Conservation (phyloP, 371 early-diverging fungal species). For the Apophysomyces trapeziformis region DNA sequence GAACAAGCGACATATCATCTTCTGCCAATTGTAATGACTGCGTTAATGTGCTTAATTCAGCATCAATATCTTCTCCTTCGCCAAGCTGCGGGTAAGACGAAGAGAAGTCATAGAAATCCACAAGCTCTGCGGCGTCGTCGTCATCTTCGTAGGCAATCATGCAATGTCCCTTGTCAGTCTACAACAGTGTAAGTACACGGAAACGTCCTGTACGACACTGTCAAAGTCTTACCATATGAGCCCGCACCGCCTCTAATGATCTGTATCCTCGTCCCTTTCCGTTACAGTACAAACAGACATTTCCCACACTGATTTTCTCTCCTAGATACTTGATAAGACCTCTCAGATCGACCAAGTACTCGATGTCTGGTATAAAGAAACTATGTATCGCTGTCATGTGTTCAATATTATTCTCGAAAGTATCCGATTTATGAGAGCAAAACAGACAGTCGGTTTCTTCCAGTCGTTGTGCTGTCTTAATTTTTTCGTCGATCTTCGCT, state of each 20-base stretch:
- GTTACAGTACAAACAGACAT: constrained; percentile 95
- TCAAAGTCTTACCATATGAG: constrained; percentile 80
- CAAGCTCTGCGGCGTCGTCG: constrained; percentile 86
- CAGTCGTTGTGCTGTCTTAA: constrained; percentile 65
- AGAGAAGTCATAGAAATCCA: constrained; percentile 91
- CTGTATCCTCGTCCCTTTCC: constrained; percentile 86
- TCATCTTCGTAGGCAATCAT: constrained; percentile 93
- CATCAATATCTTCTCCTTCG: constrained; percentile 60
- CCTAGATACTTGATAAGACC: constrained; percentile 91
- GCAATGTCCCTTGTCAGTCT: constrained; percentile 91
- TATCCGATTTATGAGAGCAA: constrained; percentile 68
- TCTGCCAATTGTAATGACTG: constrained; percentile 52
- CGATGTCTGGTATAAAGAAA: constrained; percentile 96
- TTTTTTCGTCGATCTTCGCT: constrained; percentile 76
- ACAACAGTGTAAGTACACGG: constrained; percentile 2
- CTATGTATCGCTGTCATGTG: constrained; percentile 93
- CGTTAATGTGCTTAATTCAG: constrained; percentile 45
- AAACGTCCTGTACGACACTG: background rate
- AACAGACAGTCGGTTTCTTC: constrained; percentile 82
- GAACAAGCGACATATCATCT: constrained; percentile 82
- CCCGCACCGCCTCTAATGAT: constrained; percentile 89
- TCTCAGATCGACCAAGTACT: constrained; percentile 85
- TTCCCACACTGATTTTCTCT: constrained; percentile 92
- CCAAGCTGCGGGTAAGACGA: constrained; percentile 46
- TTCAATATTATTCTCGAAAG: constrained; percentile 82